These are phyloP conservation scores for Beauveria pseudobassiana DNA, from an alignment of 2,329 filamentous ascomycete genomes.

Conservation along the genomic window DNA sequence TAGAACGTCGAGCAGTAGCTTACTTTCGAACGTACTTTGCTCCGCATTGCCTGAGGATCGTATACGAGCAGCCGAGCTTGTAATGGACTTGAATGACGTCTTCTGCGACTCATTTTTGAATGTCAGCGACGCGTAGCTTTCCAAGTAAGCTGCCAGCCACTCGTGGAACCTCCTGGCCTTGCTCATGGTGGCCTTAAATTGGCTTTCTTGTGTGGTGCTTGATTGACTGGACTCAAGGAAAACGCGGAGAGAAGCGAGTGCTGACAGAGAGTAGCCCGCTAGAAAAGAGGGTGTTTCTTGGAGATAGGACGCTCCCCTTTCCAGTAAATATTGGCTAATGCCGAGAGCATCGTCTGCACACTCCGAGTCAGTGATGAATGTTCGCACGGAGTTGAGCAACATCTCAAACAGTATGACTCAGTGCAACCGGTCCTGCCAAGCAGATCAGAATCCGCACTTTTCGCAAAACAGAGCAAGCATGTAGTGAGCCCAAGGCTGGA, in stretches of 20 bases:
- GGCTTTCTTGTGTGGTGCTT: slow-evolving; percentile 76
- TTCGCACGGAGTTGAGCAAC: slow-evolving; percentile 71
- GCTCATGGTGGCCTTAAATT: slow-evolving; percentile 68
- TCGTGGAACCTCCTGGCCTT: slow-evolving; percentile 68
- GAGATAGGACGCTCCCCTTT: slow-evolving; percentile 59
- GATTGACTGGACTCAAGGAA: slow-evolving; percentile 70
- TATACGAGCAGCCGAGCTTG: slow-evolving; percentile 60
- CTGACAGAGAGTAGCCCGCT: slow-evolving; percentile 71
- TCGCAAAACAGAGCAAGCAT: slow-evolving; percentile 78
- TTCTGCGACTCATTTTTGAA: slow-evolving; percentile 43
- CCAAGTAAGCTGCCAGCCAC: slow-evolving; percentile 70
- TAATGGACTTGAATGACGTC: slow-evolving; percentile 58
- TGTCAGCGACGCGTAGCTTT: slow-evolving; percentile 48
- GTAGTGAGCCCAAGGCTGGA: slow-evolving; percentile 74
- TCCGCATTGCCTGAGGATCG: slow-evolving; percentile 61
- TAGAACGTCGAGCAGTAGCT: slow-evolving; percentile 71
- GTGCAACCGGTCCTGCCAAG: slow-evolving; percentile 65
- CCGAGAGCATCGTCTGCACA: slow-evolving; percentile 89
- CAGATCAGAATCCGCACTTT: slow-evolving; percentile 78
- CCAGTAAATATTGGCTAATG: slow-evolving; percentile 75
- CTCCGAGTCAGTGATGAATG: slow-evolving; percentile 73
- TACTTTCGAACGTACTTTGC: slow-evolving; percentile 66
- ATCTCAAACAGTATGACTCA: slow-evolving; percentile 82
- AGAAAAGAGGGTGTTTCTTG: slow-evolving; percentile 63
- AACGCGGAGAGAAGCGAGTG: slow-evolving; percentile 67